Base-by-base conservation (phyloP, 495 filamentous ascomycete species). In the Cercophora newfieldiana region DNA sequence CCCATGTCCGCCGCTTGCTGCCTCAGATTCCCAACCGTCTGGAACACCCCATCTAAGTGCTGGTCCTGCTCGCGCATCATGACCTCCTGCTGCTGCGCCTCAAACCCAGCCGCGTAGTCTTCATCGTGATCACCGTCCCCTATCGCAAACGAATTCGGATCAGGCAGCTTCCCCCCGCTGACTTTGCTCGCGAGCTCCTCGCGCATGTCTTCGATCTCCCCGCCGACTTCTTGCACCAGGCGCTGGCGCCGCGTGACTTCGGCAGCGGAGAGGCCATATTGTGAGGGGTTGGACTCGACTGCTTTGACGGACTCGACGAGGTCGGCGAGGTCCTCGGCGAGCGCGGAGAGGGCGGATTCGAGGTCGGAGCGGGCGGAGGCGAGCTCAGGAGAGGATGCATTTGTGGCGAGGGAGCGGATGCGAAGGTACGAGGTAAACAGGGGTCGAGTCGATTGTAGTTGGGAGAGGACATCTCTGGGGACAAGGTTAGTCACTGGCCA, bases 21-120 rank as follows among this genome's bases (percentile, higher is more conserved):
- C 59, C 93, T 80, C 71, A 99, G 73, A 72, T 91, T 97, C 0
- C 92, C 94, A 37, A 99, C 95, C 1, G 95, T 98, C 69, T 87
- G 86, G 72, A 92, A 97, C 49, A 99, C 96, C 3, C 91, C 91
- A 76, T 97, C 94, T 7, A 99, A 81, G 68, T 92, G 88, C 81
- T 95, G 82, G 74, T 99, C 96, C 80, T 98, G 95, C 77, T 97
- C 94, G 71, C 90, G 87, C 90, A 99, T 94, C 75, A 98, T 88
- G 81, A 92, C 87, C 71, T 88, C 66, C 79, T 99, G 95, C 71
- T 95, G 85, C 78, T 96, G 89, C 74, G 97, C 90, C 83, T 98
- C 96, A 74, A 95, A 94, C 59, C 88, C 89, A n/a, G 87, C 89
- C 50, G 70, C 77, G 74, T 94, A 91, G 70, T 89, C 88, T 1